Percentiles rank a stretch among this genome's conserved stretches.
phyloP scores from a whole-genome alignment of 306 rosid species.

The Vicia sativa region DNA sequence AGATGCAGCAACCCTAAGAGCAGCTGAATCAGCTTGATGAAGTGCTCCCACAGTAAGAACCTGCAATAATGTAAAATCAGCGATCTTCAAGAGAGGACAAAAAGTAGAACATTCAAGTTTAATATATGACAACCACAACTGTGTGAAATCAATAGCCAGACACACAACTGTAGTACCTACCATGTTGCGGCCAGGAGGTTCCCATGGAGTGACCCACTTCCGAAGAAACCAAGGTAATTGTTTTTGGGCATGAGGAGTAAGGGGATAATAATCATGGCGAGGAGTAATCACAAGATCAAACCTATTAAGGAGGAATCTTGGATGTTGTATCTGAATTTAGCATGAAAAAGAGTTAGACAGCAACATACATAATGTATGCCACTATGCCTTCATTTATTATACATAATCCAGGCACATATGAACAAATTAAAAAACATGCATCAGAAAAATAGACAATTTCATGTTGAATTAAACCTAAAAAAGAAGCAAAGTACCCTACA shows the following conservation, averaged over 20 bases:
- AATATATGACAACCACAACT: neutral
- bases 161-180: conserved; percentile 50
- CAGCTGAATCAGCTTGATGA: conserved; percentile 80
- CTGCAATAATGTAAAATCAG: conserved; percentile 48
- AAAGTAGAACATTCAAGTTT: conserved; percentile 16
- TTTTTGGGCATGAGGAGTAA: conserved; percentile 65
- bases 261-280: conserved; percentile 79
- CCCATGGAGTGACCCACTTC: conserved; percentile 83
- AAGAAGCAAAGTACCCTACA: conserved; percentile 21
- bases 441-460: conserved; percentile 25
- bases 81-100: conserved; percentile 33
- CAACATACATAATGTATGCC: neutral
- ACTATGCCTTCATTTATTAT: conserved; percentile 22
- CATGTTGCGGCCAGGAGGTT: conserved; percentile 84
- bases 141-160: conserved; percentile 12
- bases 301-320: conserved; percentile 67
- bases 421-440: neutral
- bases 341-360: conserved; percentile 36
- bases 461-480: conserved; percentile 18
- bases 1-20: conserved; percentile 77
- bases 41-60: conserved; percentile 92
- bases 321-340: conserved; percentile 87
- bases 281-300: conserved; percentile 93
- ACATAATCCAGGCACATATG: neutral
- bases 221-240: conserved; percentile 83